These are phyloP conservation scores for Fusarium humuli DNA, from an alignment of 2,329 filamentous ascomycete species.

Conservation along the genomic window DNA sequence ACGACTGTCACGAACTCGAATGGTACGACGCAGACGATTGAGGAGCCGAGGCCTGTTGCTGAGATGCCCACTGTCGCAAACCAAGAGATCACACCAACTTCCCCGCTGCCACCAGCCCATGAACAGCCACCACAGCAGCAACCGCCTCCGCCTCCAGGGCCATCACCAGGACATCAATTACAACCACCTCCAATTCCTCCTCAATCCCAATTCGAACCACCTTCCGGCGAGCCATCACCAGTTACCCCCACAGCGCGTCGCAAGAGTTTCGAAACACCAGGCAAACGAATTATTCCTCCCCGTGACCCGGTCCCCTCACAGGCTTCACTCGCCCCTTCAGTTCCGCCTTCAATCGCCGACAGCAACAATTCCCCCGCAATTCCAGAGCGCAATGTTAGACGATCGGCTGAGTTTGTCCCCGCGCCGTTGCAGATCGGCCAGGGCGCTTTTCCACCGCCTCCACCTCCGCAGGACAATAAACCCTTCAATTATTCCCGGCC, in stretches of 20 bases:
- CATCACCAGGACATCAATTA: not conserved
- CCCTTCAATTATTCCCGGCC: slow-evolving; percentile 30
- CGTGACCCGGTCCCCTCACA: slow-evolving; percentile 30
- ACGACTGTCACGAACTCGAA: slow-evolving; percentile 42
- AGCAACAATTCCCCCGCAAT: slow-evolving; percentile 20
- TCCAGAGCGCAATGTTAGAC: slow-evolving; percentile 32
- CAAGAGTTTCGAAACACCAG: slow-evolving; percentile 42
- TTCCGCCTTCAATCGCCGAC: slow-evolving; percentile 3
- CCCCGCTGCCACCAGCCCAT: not conserved
- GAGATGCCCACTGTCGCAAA: slow-evolving; percentile 39
- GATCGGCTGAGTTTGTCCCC: slow-evolving; percentile 11
- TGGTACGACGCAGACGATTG: slow-evolving; percentile 37
- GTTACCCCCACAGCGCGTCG: slow-evolving; percentile 29
- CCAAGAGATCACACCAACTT: slow-evolving; percentile 13
- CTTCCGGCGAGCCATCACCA: slow-evolving; percentile 8
- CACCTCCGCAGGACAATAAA: not conserved
- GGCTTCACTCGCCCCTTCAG: not conserved
- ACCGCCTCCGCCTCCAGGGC: not conserved
- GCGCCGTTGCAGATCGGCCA: slow-evolving; percentile 11
- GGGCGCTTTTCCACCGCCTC: slow-evolving; percentile 8
- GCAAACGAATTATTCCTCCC: slow-evolving; percentile 37
- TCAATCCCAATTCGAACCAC: not conserved
- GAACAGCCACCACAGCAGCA: not conserved
- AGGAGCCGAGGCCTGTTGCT: slow-evolving; percentile 30
- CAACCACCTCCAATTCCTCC: not conserved